Evolutionary conservation across 768 basidiomycete genomes (phyloP), one percentile per base, ranked within the genome.

Genomic region (Boletus bicolor): DNA sequence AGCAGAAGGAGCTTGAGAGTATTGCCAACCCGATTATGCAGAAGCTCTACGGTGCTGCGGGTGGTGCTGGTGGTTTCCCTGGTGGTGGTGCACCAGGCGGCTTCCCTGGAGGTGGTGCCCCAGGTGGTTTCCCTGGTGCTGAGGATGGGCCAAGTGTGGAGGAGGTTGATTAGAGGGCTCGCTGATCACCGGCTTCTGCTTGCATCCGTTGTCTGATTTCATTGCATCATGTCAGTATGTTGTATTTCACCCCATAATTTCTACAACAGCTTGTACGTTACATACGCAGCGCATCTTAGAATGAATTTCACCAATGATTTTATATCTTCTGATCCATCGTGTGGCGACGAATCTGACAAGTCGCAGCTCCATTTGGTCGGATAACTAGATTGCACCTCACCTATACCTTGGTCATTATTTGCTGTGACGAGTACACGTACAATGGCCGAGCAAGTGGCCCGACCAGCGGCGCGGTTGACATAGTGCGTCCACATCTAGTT

Each of bases 71-170:
- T 51, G 81, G 81, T 15, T 76, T 82, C 74, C 84, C 86, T 54
- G 85, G 80, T 34, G 82, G 78, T 57, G 82, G 79, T 57, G 76
- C 79, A 66, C 79, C 77, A 39, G 82, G 80, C 6, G 82, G 81
- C 35, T 73, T 73, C 69, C 71, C 79, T 19, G 79, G 79, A 26
- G 79, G 78, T 46, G 90, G 82, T 69, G 83, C 82, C 45, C 84
- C 87, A 35, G 89, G 87, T 49, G 85, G 84, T 47, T 83, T 84
- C 79, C 84, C 85, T 34, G 83, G 84, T 53, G 84, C 78, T 36
- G 90, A 89, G 72, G 91, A 91, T 32, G 93, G 93, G 44, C 93
- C 92, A 44, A 87, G 85, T 55, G 92, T 94, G 51, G 92, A 95
- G 79, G 92, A 94, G 77, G 93, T 93, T 64, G 87, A 90, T 71